Base-by-base conservation (phyloP, 495 filamentous ascomycete species). In the Aspergillus leporis region DNA sequence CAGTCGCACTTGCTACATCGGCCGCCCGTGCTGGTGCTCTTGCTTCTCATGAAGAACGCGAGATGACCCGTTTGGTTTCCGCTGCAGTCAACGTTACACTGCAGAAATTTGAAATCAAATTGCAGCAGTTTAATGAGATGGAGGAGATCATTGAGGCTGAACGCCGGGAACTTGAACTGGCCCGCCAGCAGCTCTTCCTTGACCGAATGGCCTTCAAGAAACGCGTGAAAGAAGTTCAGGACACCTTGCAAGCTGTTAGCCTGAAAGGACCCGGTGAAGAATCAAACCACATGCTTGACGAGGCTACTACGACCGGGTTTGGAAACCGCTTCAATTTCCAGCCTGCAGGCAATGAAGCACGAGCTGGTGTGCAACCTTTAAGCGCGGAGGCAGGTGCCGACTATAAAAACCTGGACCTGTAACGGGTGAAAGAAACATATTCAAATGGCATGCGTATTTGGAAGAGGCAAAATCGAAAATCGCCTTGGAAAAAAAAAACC, bases 81-180 rank as follows among this genome's bases (percentile, higher is more conserved):
- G 84, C 90, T 3, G 80, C 91, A 0, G 89, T 96, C 54, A 96
- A 96, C 69, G 77, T 91, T 16, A 91, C 88, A 18, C 81, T 97
- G 30, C 83, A 90, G 66, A 93, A 93, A 71, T 83, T 92, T 68
- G 88, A 93, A 66, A 78, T 92, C 55, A 93, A 93, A 78, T 79
- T 94, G 51, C 85, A 89, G 64, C 96, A 97, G 69, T 98, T 98
- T 79, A 88, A 90, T 64, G 95, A 98, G 75, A 91, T 98, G 83
- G 94, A 98, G 67, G 79, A 87, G 50, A 87, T 96, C 55, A 79
- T 97, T 51, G 89, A 96, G 63, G 90, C 92, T 3, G 95, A 98
- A 75, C 87, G 93, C 51, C 84, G 92, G 40, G 95, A 98, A 70
- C 81, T 98, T 3, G 94, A 98, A 74, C 82, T 92, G 51, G 89